These are phyloP conservation scores for Viola odorata DNA, from an alignment of 345 rosid species.

Conservation along the genomic window DNA sequence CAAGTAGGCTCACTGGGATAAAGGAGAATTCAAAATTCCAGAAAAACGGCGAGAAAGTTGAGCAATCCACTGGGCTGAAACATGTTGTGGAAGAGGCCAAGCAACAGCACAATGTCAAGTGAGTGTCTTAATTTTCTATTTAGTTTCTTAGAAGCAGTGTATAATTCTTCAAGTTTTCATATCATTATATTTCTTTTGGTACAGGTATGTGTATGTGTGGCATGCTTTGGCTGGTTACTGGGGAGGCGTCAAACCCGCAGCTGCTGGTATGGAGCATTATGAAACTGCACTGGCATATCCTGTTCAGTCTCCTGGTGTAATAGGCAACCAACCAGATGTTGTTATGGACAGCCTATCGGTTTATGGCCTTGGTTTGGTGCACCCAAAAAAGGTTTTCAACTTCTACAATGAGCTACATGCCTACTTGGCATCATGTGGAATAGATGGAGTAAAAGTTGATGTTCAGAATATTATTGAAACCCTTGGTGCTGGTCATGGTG, in stretches of 20 bases:
- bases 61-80: slow-evolving; percentile 56
- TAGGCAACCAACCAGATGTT: slow-evolving; percentile 91
- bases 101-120: slow-evolving; percentile 77
- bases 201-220: slow-evolving; percentile 84
- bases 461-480: slow-evolving; percentile 95
- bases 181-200: not conserved
- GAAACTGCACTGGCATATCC: slow-evolving; percentile 89
- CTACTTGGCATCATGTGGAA: slow-evolving; percentile 84
- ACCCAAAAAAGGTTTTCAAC: slow-evolving; percentile 82
- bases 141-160: too few species aligned
- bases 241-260: slow-evolving; percentile 98
- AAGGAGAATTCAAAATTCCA: slow-evolving; percentile 83
- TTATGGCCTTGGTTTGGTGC: slow-evolving; percentile 89
- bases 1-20: slow-evolving; percentile 83
- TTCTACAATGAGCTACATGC: slow-evolving; percentile 98
- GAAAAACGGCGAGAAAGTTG: slow-evolving; percentile 43
- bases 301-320: slow-evolving; percentile 72
- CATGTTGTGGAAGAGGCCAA: slow-evolving; percentile 76
- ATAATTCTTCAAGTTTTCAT: not conserved
- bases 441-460: slow-evolving; percentile 97
- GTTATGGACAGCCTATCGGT: slow-evolving; percentile 89
- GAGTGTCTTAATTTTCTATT: slow-evolving; percentile 21
- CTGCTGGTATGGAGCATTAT: slow-evolving; percentile 91
- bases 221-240: slow-evolving; percentile 98
- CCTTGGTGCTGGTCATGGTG: slow-evolving; percentile 93